These are phyloP conservation scores for Setaria viridis DNA, from an alignment of 202 grass and related monocot species.

Conservation along the genomic window DNA sequence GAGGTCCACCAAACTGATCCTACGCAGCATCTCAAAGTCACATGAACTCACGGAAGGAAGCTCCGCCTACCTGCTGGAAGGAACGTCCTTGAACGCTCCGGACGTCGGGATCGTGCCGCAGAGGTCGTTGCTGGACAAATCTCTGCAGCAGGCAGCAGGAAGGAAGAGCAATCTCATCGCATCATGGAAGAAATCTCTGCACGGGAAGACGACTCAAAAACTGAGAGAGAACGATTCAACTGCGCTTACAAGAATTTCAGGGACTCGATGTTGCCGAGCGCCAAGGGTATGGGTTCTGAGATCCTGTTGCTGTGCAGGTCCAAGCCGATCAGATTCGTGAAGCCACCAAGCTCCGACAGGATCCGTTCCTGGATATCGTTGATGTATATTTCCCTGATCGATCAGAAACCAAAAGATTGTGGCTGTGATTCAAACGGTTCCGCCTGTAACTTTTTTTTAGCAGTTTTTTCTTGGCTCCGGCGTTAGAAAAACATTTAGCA, in stretches of 20 bases:
- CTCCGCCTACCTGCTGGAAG: constrained; percentile 52
- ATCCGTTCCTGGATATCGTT: constrained; percentile 58
- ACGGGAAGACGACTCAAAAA: neutral
- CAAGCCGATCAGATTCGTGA: constrained; percentile 49
- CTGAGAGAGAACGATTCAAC: neutral
- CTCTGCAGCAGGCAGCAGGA: constrained; percentile 43
- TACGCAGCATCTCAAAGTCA: neutral
- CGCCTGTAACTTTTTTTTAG: too few relatives aligned
- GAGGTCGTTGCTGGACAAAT: constrained; percentile 76
- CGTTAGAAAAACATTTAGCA: too few relatives aligned
- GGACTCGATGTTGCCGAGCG: constrained; percentile 54
- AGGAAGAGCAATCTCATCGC: neutral
- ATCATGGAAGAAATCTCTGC: neutral
- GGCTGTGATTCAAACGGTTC: too few relatives aligned
- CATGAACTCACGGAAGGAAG: neutral
- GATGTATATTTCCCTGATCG: constrained; percentile 40
- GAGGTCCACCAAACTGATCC: too few relatives aligned
- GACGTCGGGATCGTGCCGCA: constrained; percentile 69
- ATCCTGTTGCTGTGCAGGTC: constrained; percentile 58
- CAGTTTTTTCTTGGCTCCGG: too few relatives aligned
- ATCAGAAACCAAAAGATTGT: neutral
- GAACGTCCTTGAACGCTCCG: constrained; percentile 57
- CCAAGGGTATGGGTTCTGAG: constrained; percentile 55
- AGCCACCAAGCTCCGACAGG: constrained; percentile 49
- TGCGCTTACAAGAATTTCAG: constrained; percentile 46